These are phyloP conservation scores for Xylaria longipes DNA, from an alignment of 495 filamentous ascomycete species.

Conservation along the genomic window DNA sequence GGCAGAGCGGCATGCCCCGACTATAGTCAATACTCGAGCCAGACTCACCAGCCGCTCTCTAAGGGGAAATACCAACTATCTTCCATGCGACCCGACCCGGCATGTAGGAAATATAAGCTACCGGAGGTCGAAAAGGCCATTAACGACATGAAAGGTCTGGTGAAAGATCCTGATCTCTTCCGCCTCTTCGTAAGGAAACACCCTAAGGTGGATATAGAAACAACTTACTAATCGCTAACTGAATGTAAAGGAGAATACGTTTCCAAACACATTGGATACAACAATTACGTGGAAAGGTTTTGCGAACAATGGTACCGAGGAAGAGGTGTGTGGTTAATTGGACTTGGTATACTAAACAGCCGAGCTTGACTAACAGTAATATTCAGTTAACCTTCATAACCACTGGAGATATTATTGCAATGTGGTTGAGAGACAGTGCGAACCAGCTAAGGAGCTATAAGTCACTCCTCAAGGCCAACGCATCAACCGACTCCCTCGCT, in stretches of 20 bases:
- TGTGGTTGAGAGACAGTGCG: conserved; percentile 74
- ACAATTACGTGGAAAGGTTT: conserved; percentile 68
- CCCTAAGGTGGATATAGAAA: not conserved
- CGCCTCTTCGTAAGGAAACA: conserved; percentile 56
- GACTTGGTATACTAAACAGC: not conserved
- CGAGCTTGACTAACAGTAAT: conserved; percentile 9
- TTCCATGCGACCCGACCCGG: conserved; percentile 59
- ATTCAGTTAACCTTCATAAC: conserved; percentile 52
- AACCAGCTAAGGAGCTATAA: conserved; percentile 73
- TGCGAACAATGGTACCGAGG: conserved; percentile 50
- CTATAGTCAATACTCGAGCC: conserved; percentile 56
- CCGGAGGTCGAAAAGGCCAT: conserved; percentile 62
- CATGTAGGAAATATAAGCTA: conserved; percentile 68
- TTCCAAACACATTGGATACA: conserved; percentile 73
- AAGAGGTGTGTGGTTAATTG: conserved; percentile 39
- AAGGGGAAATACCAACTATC: conserved; percentile 55
- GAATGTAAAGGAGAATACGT: conserved; percentile 55
- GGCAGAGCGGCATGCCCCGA: conserved; percentile 55
- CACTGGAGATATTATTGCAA: conserved; percentile 72
- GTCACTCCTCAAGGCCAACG: conserved; percentile 56
- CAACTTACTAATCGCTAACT: not conserved
- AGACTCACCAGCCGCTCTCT: conserved; percentile 53
- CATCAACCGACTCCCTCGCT: conserved; percentile 56
- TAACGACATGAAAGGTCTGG: conserved; percentile 51
- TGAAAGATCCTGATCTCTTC: conserved; percentile 68